phyloP scores from a whole-genome alignment of 441 rosid species.

The Codiaeum variegatum region DNA sequence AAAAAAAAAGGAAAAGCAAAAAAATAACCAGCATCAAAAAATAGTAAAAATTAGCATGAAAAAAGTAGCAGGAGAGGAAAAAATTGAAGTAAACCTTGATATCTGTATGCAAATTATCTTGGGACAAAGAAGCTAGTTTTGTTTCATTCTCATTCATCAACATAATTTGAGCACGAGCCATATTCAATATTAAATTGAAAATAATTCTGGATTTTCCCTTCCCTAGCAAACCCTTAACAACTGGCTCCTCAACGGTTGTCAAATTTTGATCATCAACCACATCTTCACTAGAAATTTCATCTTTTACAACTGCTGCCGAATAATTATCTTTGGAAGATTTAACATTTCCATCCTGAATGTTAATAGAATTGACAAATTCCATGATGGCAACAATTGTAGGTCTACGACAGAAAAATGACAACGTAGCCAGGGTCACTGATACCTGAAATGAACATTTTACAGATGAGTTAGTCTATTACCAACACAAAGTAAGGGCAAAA shows the following conservation, averaged over 20 bases:
- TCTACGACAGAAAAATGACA: slow-evolving; percentile 93
- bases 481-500: neutral
- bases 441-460: slow-evolving; percentile 55
- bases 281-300: slow-evolving; percentile 38
- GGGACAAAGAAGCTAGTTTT: slow-evolving; percentile 82
- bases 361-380: slow-evolving; percentile 83
- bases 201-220: slow-evolving; percentile 90
- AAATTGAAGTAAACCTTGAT: slow-evolving; percentile 63
- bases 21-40: slow-evolving; percentile 21
- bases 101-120: slow-evolving; percentile 84
- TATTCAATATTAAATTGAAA: slow-evolving; percentile 74
- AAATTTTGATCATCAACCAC: slow-evolving; percentile 37
- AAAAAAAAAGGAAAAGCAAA: slow-evolving; percentile 13
- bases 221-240: slow-evolving; percentile 85
- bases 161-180: slow-evolving; percentile 89
- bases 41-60: slow-evolving; percentile 6
- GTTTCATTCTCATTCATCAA: slow-evolving; percentile 93
- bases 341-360: slow-evolving; percentile 54
- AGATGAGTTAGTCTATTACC: slow-evolving; percentile 18
- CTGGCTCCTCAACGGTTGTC: slow-evolving; percentile 43
- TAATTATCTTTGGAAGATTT: slow-evolving; percentile 61
- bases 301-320: slow-evolving; percentile 40
- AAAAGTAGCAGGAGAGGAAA: slow-evolving; percentile 13
- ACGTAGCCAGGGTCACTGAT: slow-evolving; percentile 71
- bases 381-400: slow-evolving; percentile 91